These are phyloP conservation scores for Eucommia ulmoides DNA, from an alignment of 257 asterid genomes.

Conservation along the genomic window DNA sequence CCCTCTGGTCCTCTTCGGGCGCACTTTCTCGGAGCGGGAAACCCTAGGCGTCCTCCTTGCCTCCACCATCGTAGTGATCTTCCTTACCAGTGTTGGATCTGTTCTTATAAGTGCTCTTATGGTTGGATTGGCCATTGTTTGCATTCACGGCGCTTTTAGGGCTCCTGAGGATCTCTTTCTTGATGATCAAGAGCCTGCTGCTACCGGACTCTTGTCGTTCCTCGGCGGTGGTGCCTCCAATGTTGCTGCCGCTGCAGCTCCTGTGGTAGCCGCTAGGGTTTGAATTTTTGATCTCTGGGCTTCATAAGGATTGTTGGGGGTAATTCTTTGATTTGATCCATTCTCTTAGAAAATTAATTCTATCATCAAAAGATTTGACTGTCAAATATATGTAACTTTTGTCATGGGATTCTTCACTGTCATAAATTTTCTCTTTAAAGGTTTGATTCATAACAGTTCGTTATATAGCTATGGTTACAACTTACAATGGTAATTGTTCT, in stretches of 20 bases:
- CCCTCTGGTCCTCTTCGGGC: conserved; percentile 55
- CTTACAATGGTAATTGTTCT: no score
- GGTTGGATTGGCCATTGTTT: conserved; percentile 57
- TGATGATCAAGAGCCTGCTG: conserved; percentile 71
- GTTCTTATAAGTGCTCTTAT: conserved; percentile 68
- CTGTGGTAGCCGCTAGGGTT: conserved; percentile 36
- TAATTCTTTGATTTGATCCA: no score
- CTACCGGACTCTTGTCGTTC: conserved; percentile 62
- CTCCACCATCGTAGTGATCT: conserved; percentile 43
- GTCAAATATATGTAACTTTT: no score
- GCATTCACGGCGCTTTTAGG: conserved; percentile 76
- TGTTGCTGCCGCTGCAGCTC: conserved; percentile 15
- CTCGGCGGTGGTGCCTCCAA: conserved; percentile 23
- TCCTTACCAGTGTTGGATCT: conserved; percentile 86
- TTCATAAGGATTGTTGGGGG: no score
- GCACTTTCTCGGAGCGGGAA: conserved; percentile 74
- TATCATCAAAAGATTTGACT: no score
- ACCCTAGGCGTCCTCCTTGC: conserved; percentile 36
- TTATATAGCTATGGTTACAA: no score
- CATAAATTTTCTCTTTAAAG: no score
- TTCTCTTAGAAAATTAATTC: no score
- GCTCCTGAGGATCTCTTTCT: conserved; percentile 81
- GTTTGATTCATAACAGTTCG: no score
- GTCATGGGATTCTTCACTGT: no score
- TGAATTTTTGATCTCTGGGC: conserved; percentile 22